Base-by-base conservation (phyloP, 164 flowering plant genomes). In the Chimonanthus praecox region DNA sequence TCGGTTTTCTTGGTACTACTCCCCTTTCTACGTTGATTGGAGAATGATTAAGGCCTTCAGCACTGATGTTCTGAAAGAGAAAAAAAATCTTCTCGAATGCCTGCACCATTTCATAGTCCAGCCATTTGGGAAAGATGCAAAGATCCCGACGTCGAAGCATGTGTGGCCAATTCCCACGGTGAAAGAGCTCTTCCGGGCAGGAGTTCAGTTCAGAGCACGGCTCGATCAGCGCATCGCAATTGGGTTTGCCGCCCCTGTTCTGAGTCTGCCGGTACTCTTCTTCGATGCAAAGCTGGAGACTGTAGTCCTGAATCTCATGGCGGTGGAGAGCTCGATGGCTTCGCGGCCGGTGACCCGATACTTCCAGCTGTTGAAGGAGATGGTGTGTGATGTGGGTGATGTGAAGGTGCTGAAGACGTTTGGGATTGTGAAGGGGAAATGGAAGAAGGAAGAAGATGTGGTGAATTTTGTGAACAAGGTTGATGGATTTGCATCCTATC, bases 1-100 rank as follows among this genome's bases (percentile, higher is more conserved):
- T 18, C 21, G 44, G 70, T 73, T 73, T 21, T 73, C 70, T n/a
- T 45, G 64, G 70, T 50, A 73, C 43, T 73, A 73, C 62, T 64
- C 75, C 63, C 75, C 75, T 7, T 73, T 73, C 70, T 50, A 15
- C 47, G 8, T 58, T 20, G 10, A 18, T 3, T 3, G 2, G 7
- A 21, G 6, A 6, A 49, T 58, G 61, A 2, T 50, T 48, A 43
- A 7, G 6, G 7, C 48, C 7, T 4, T 10, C 51, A 1, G 15
- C 15, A 18, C 16, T n/a, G 1, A 61, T 2, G 20, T 2, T 13
- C 61, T 4, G 51, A 10, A 15, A 10, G 16, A 65, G 6, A 6
- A 64, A 5, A 16, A 6, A 4, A 18, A 49, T 62, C 75, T 73
- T 6, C 69, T 73, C 13, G 70, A 67, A 7, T 73, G 70, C 51